A percentile compares a stretch with the other conserved stretches of the same genome.
Conservation (phyloP, 1,139 yeast genomes). For the Taiozyma sp. region DNA sequence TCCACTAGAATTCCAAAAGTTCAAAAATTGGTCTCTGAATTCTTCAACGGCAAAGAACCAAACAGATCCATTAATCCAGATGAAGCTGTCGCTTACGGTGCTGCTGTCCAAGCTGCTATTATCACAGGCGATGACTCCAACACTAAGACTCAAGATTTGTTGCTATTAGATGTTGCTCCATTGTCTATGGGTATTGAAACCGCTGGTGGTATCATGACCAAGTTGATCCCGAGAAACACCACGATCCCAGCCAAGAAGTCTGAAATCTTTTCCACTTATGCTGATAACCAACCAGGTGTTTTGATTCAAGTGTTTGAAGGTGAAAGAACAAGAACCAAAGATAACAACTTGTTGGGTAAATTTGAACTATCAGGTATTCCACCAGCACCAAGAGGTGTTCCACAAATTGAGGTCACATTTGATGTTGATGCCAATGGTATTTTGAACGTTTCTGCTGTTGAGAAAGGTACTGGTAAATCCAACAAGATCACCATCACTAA, state of each 20-base stretch:
- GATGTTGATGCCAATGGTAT: conserved; percentile 97
- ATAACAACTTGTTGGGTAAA: conserved; percentile 93
- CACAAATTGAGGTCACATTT: conserved; percentile 96
- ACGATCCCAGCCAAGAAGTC: conserved; percentile 97
- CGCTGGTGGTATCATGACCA: conserved; percentile 98
- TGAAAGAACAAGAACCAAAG: conserved; percentile 95
- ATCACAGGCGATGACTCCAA: conserved; percentile 79
- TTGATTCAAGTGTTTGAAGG: conserved; percentile 96
- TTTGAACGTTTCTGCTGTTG: conserved; percentile 88
- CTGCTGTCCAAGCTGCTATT: conserved; percentile 85
- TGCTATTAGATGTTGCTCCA: conserved; percentile 89
- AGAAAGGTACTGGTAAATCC: conserved; percentile 88
- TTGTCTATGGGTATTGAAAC: conserved; percentile 95
- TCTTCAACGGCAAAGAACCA: conserved; percentile 84
- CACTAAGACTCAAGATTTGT: conserved; percentile 76
- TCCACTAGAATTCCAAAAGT: conserved; percentile 92
- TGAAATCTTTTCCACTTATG: conserved; percentile 94
- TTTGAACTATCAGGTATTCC: conserved; percentile 95
- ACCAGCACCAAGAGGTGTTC: conserved; percentile 98
- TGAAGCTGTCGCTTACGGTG: conserved; percentile 75
- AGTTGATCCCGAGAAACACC: conserved; percentile 93
- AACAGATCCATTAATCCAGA: conserved; percentile 80
- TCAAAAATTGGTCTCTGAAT: conserved; percentile 80
- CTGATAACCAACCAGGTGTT: conserved; percentile 96
- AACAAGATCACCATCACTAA: conserved; percentile 78